phyloP scores from a whole-genome alignment of 2,329 filamentous ascomycete species.

The Aureobasidium sp. region DNA sequence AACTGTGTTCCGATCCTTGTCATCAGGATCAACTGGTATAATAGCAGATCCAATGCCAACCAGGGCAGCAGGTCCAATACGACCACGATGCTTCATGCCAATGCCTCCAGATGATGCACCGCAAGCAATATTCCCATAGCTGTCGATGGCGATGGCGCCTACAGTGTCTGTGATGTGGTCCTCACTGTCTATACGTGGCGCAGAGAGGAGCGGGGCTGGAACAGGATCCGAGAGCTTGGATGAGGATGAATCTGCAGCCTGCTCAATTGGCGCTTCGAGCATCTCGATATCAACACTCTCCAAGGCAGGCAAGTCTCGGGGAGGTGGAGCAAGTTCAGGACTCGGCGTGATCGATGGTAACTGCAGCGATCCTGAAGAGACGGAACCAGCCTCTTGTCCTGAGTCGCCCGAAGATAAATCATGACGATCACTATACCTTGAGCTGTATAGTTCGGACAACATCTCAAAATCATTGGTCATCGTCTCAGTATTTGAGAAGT shows the following conservation, averaged over 20 bases:
- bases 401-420: constrained; percentile 44
- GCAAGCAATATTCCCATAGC: constrained; percentile 87
- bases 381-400: constrained; percentile 25
- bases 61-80: constrained; percentile 91
- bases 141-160: constrained; percentile 93
- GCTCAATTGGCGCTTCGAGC: neutral
- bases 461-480: neutral
- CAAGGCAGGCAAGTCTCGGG: neutral
- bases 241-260: neutral
- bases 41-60: constrained; percentile 93
- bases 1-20: constrained; percentile 74
- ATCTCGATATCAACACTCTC: neutral
- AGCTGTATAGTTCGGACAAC: constrained; percentile 2
- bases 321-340: constrained; percentile 19
- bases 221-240: neutral
- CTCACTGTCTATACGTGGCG: constrained; percentile 25
- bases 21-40: constrained; percentile 77
- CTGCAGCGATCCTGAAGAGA: constrained; percentile 29
- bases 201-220: neutral
- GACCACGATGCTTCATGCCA: constrained; percentile 96
- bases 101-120: constrained; percentile 98
- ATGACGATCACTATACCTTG: constrained; percentile 29
- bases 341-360: constrained; percentile 30
- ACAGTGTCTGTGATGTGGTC: constrained; percentile 93
- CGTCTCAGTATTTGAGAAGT: neutral